These are phyloP conservation scores for Cordia subcordata DNA, from an alignment of 257 asterid genomes.

Conservation along the genomic window DNA sequence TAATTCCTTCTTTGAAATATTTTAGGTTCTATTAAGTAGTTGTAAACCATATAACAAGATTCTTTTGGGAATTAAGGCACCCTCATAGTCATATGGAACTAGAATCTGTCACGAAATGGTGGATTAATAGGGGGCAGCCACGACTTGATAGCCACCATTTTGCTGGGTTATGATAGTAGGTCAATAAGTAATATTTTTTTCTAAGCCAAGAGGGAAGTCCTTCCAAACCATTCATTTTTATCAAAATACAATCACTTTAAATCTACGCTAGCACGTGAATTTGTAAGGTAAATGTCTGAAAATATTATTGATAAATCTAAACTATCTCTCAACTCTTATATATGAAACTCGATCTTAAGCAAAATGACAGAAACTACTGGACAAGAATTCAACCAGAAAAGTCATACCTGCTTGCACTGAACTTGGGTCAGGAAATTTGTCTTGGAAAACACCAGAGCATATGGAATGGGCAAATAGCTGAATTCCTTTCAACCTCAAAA, in stretches of 20 bases:
- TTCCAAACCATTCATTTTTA: too few relatives aligned
- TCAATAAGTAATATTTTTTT: neutral
- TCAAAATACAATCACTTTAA: neutral
- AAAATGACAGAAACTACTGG: neutral
- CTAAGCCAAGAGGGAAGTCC: neutral
- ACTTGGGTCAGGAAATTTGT: constrained; percentile 22
- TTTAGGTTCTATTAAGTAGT: too few relatives aligned
- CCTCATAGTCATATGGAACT: too few relatives aligned
- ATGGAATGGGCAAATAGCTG: constrained; percentile 74
- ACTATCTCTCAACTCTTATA: neutral
- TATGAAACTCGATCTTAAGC: neutral
- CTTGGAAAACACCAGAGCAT: constrained; percentile 33
- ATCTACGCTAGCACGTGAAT: too few relatives aligned
- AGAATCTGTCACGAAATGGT: too few relatives aligned
- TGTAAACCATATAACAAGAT: too few relatives aligned
- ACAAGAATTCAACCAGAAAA: constrained; percentile 7
- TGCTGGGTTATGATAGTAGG: neutral
- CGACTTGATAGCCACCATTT: too few relatives aligned
- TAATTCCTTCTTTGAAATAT: too few relatives aligned
- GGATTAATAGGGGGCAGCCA: too few relatives aligned
- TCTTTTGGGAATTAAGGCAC: too few relatives aligned
- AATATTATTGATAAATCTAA: neutral
- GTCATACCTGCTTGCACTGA: constrained; percentile 45
- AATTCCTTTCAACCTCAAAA: constrained; percentile 64
- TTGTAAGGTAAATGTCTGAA: too few relatives aligned